A percentile compares a stretch with the other conserved stretches of the same genome.
These are phyloP conservation scores for Mrakia gelida DNA, from an alignment of 768 basidiomycete genomes.

Conservation along the genomic window DNA sequence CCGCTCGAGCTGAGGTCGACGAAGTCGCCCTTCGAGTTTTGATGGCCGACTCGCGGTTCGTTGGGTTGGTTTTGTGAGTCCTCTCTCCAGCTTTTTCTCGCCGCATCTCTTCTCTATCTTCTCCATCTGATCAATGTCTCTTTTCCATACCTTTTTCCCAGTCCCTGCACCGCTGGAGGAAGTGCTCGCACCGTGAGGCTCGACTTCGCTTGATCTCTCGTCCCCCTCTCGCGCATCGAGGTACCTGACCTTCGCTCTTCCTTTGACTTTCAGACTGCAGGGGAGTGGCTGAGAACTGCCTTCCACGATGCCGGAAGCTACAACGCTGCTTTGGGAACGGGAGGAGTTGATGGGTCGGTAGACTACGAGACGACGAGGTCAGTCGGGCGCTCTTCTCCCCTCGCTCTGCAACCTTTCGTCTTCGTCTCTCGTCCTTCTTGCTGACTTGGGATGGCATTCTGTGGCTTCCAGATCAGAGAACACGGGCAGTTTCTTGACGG, in stretches of 20 bases:
- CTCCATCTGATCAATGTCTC: no score
- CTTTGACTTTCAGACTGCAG: neutral
- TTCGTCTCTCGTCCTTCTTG: neutral
- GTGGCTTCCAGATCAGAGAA: conserved; percentile 24
- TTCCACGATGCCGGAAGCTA: conserved; percentile 30
- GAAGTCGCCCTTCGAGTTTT: conserved; percentile 3
- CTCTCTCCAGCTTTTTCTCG: neutral
- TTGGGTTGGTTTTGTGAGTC: neutral
- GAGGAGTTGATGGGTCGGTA: conserved; percentile 28
- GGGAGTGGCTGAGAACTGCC: conserved; percentile 27
- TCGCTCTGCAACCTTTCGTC: neutral
- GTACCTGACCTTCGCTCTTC: neutral
- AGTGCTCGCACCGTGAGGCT: neutral
- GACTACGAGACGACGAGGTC: conserved; percentile 21
- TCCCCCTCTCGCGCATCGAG: neutral
- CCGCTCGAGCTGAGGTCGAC: neutral
- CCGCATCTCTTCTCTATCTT: no score
- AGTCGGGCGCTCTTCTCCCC: neutral
- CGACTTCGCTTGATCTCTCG: neutral
- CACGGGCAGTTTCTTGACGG: conserved; percentile 7
- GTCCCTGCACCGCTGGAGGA: conserved; percentile 22
- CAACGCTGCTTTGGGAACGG: conserved; percentile 20
- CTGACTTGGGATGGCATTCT: no score
- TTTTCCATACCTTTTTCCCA: neutral
- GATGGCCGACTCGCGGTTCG: conserved; percentile 27